Conservation (phyloP, 2,329 filamentous ascomycete species). For the Ciborinia camelliae region DNA sequence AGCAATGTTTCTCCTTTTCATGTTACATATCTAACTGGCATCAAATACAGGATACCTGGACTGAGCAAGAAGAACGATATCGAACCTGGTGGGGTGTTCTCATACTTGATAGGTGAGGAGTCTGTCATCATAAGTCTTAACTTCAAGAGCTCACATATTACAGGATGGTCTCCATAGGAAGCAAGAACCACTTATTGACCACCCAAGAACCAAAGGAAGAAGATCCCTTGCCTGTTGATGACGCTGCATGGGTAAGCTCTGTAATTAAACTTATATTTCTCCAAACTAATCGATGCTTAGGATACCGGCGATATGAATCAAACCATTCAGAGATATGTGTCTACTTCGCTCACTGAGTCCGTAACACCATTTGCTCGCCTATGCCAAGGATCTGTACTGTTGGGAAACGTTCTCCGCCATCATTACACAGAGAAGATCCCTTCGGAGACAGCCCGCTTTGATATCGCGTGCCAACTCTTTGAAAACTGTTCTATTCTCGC, state of each 20-base stretch:
- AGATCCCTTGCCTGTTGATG: slow-evolving; percentile 33
- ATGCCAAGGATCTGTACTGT: slow-evolving; percentile 40
- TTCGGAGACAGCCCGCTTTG: slow-evolving; percentile 28
- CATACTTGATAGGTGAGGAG: slow-evolving; percentile 43
- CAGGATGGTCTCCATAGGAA: slow-evolving; percentile 36
- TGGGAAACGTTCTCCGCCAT: slow-evolving; percentile 39
- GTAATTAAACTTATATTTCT: neutral
- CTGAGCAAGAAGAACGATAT: slow-evolving; percentile 46
- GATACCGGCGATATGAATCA: slow-evolving; percentile 40
- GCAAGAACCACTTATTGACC: slow-evolving; percentile 33
- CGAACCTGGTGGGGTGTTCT: slow-evolving; percentile 50
- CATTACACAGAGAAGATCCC: slow-evolving; percentile 27
- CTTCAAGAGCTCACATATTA: slow-evolving; percentile 18
- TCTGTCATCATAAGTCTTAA: neutral
- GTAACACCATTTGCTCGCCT: slow-evolving; percentile 51
- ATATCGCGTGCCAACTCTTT: slow-evolving; percentile 32
- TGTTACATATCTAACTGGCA: slow-evolving; percentile 10
- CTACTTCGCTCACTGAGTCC: slow-evolving; percentile 43
- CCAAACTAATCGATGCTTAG: slow-evolving; percentile 28
- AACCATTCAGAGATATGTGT: slow-evolving; percentile 34
- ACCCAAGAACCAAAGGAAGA: slow-evolving; percentile 34
- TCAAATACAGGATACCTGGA: slow-evolving; percentile 42
- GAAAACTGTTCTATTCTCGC: slow-evolving; percentile 30
- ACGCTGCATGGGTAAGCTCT: slow-evolving; percentile 42
- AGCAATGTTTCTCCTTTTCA: slow-evolving; percentile 19